Conservation (phyloP, 345 rosid genomes). For the Acer yangbiense region DNA sequence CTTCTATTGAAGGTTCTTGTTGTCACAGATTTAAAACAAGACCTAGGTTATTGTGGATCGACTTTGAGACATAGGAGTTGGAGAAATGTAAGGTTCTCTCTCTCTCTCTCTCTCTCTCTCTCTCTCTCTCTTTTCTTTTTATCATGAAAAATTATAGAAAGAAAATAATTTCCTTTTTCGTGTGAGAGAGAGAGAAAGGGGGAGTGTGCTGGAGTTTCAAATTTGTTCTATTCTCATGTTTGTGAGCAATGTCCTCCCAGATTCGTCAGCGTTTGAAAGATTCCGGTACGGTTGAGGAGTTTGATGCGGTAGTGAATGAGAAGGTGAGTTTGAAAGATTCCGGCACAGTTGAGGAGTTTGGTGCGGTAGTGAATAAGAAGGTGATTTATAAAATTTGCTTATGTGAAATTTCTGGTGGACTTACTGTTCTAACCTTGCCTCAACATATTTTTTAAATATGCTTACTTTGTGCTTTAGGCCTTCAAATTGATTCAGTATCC, state of each 20-base stretch:
- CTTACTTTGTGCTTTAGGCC: too few species aligned
- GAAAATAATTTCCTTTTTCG: background rate
- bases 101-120: background rate
- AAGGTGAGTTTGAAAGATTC: slow-evolving; percentile 67
- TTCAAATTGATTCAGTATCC: background rate
- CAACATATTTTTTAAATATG: too few species aligned
- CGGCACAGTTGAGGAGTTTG: slow-evolving; percentile 69
- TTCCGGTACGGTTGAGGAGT: slow-evolving; percentile 70
- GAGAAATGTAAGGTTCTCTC: slow-evolving; percentile 64
- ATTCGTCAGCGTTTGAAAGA: slow-evolving; percentile 77
- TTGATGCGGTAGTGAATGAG: slow-evolving; percentile 73
- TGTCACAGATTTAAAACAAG: slow-evolving; percentile 79
- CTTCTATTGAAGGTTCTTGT: slow-evolving; percentile 71
- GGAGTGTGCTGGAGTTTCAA: slow-evolving; percentile 2
- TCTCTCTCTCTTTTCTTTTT: slow-evolving; percentile 1
- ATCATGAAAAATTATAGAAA: background rate
- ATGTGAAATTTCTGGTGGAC: background rate
- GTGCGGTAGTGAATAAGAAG: slow-evolving; percentile 77
- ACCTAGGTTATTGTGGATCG: slow-evolving; percentile 74
- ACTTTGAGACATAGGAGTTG: slow-evolving; percentile 68
- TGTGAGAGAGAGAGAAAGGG: background rate
- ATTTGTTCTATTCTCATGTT: slow-evolving; percentile 20
- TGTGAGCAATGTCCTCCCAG: slow-evolving; percentile 41
- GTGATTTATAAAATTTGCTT: slow-evolving; percentile 29
- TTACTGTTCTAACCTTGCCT: background rate